Evolutionary conservation across 1,284 basidiomycete species (phyloP).

Genomic region (Marasmius sp.): DNA sequence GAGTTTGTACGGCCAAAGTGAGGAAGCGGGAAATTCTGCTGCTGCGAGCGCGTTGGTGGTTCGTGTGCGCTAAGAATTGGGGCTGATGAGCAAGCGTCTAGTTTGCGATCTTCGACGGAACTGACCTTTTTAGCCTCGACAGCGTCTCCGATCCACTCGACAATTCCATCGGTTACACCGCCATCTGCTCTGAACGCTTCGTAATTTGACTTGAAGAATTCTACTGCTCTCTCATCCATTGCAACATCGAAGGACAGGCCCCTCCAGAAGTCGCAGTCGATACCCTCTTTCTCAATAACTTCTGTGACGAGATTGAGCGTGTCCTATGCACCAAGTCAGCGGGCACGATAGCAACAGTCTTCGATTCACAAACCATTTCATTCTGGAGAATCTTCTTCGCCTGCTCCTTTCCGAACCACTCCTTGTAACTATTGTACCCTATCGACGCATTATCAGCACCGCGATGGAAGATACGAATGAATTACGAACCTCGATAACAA

Average conservation of each 20-base stretch:
- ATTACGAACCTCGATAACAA: constrained; percentile 24
- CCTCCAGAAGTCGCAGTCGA: constrained; percentile 31
- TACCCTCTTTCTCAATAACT: constrained; percentile 23
- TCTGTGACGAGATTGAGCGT: constrained; percentile 23
- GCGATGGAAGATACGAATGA: background rate
- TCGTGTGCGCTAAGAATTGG: constrained; percentile 17
- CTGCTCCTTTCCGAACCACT: constrained; percentile 25
- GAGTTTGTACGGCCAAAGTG: constrained; percentile 27
- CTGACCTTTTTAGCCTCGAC: constrained; percentile 19
- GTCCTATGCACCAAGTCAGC: constrained; percentile 15
- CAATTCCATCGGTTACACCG: constrained; percentile 21
- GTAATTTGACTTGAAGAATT: constrained; percentile 17
- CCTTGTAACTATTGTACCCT: constrained; percentile 27
- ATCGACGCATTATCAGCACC: background rate
- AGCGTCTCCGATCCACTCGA: constrained; percentile 23
- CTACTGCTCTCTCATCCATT: constrained; percentile 21
- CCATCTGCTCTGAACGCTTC: constrained; percentile 24
- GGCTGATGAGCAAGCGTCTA: background rate
- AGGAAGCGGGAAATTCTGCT: constrained; percentile 21
- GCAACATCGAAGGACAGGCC: constrained; percentile 23
- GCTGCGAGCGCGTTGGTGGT: constrained; percentile 19
- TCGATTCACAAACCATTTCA: constrained; percentile 18
- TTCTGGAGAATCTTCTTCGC: constrained; percentile 29
- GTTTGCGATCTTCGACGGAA: background rate
- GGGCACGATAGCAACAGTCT: background rate